Evolutionary conservation across 129 eudicot species (phyloP).

Genomic region (Lonicera japonica): DNA sequence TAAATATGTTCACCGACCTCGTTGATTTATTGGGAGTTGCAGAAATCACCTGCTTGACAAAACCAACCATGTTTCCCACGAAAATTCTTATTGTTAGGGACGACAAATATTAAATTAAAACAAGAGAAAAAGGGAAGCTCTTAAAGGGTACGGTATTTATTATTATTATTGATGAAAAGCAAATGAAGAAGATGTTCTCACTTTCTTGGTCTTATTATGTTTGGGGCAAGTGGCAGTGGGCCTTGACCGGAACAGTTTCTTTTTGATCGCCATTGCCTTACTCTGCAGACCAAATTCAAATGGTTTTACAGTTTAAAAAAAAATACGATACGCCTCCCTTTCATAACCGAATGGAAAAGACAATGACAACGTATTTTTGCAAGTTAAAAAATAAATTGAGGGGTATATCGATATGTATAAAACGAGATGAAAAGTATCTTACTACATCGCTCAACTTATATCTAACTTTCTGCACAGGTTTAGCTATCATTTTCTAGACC

Average conservation of each 20-base stretch:
- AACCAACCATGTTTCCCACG: too few species aligned
- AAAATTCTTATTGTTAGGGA: too few species aligned
- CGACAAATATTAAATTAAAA: background rate
- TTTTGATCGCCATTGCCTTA: constrained; percentile 27
- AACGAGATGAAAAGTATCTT: too few species aligned
- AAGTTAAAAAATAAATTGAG: constrained; percentile 6
- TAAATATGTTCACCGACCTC: constrained; percentile 24
- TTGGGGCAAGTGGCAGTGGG: background rate
- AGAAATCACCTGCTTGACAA: constrained; percentile 25
- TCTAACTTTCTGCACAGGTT: too few species aligned
- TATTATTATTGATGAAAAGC: constrained; percentile 5
- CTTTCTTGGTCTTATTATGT: constrained; percentile 21
- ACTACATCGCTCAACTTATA: too few species aligned
- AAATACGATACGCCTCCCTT: too few species aligned
- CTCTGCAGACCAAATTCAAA: constrained; percentile 16
- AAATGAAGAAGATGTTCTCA: constrained; percentile 2
- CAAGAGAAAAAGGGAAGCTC: background rate
- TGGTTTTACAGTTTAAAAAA: background rate
- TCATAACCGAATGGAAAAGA: too few species aligned
- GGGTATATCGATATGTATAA: background rate
- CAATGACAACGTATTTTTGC: too few species aligned
- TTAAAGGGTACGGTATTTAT: background rate
- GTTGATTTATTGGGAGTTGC: constrained; percentile 13
- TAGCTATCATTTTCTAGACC: too few species aligned
- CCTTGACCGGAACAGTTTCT: constrained; percentile 18